Evolutionary conservation across 371 early-diverging fungal genomes (phyloP).

Genomic region (Actinomucor elegans): DNA sequence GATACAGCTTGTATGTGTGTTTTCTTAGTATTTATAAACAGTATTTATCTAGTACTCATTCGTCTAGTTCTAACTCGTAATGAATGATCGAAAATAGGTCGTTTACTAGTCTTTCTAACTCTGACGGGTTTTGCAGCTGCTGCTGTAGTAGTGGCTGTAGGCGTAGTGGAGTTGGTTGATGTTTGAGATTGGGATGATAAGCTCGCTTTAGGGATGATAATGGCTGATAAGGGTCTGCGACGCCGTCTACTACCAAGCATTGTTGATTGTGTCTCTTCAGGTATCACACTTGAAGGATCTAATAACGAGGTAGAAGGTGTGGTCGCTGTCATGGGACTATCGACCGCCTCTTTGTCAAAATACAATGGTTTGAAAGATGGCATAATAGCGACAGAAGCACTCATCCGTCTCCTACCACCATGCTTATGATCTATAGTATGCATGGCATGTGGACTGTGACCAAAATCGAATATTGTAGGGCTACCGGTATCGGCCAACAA

Average conservation of each 20-base stretch:
- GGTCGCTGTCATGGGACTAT: slow-evolving; percentile 13
- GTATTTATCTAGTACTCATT: slow-evolving; percentile 25
- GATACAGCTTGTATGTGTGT: neutral
- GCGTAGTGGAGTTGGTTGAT: slow-evolving; percentile 5
- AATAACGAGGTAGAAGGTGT: neutral
- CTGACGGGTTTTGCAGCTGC: slow-evolving; percentile 12
- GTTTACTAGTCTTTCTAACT: slow-evolving; percentile 26
- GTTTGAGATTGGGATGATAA: slow-evolving; percentile 14
- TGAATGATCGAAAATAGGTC: slow-evolving; percentile 27
- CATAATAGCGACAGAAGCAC: slow-evolving; percentile 14
- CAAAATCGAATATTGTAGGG: slow-evolving; percentile 14
- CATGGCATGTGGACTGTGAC: slow-evolving; percentile 4
- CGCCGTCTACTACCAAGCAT: slow-evolving; percentile 5
- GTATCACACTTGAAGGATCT: slow-evolving; percentile 7
- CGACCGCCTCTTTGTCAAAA: slow-evolving; percentile 9
- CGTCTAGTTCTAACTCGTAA: slow-evolving; percentile 21
- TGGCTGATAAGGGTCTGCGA: slow-evolving; percentile 17
- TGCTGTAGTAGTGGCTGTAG: slow-evolving; percentile 10
- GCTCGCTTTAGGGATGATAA: slow-evolving; percentile 20
- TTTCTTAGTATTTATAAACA: too few relatives aligned
- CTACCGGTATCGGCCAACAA: slow-evolving; percentile 5
- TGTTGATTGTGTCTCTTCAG: slow-evolving; percentile 9
- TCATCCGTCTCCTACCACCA: slow-evolving; percentile 20
- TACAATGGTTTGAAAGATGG: slow-evolving; percentile 14
- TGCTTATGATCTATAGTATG: neutral